Base-by-base conservation (phyloP, 495 filamentous ascomycete genomes). In the Penicillium lividum region DNA sequence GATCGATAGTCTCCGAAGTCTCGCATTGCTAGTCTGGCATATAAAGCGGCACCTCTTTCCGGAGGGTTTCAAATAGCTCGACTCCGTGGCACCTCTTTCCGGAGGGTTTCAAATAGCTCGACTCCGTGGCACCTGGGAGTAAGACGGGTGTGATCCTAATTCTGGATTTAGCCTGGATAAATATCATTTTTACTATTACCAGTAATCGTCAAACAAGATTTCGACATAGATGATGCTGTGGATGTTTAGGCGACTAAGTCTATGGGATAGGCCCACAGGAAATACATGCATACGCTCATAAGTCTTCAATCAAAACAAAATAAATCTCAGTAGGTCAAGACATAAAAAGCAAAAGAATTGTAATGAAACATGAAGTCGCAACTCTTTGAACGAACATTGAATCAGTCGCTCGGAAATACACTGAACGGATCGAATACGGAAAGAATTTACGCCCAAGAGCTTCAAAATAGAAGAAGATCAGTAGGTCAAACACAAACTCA, bases 131-230 rank as follows among this genome's bases (percentile, higher is more conserved):
- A n/a, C n/a, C n/a, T n/a, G n/a, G n/a, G 22, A 22, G 22, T 22
- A 1, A 22, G 22, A 22, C 22, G 22, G 22, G 22, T 22, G 22
- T 22, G 22, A 36, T 36, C 9, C 33, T 27, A n/a, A 13, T 40
- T 47, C 46, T 33, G 28, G 15, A 49, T 49, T 28, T 33, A 28
- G 46, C 28, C 31, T 49, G 46, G 33, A 49, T 29, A 28, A 30
- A 49, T 49, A 49, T 30, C 5, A 49, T 7, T 28, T 28, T 27
- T 27, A 13, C 27, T 28, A 22, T 27, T 47, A 47, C 44, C 38
- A 7, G 4, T 16, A 7, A 40, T 40, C 15, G 4, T 16, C 13
- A 16, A 40, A 40, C 38, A n/a, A 40, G 38, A 40, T 36, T 36
- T 36, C 33, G 13, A 36, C 3, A 9, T 36, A 11, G 8, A 36